Base-by-base conservation (phyloP, 129 eudicot genomes). In the Cynara cardunculus region DNA sequence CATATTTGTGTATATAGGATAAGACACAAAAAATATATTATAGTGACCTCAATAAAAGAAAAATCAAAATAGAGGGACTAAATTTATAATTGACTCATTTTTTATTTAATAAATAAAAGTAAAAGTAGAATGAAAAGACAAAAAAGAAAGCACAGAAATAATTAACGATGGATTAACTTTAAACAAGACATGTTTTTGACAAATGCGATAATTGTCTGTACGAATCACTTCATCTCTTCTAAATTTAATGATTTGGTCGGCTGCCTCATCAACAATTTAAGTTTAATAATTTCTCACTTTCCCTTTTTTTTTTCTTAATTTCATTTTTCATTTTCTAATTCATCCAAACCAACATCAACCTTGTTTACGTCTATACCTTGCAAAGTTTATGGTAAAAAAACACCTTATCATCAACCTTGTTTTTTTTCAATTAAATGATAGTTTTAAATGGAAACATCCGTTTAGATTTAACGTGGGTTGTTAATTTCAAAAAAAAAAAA, bases 241-340 rank as follows among this genome's bases (percentile, higher is more conserved):
- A 72, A 25, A 35, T n/a, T 25, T 14, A 34, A 80, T 64, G 21
- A 73, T 80, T 64, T 3, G 79, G 84, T 80, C 79, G 84, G 84
- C 22, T 25, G 6, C 9, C 22, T 34, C 11, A 73, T 24, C 77
- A 41, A 22, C 14, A 35, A 8, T 22, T 73, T 79, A 69, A 30
- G 22, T 41, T 25, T 46, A 49, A 6, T 16, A 62, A 64, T 25
- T 12, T 34, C 53, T 62, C 71, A 76, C 18, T 61, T 0, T 21
- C 10, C 21, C 44, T 25, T 77, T 64, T 39, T 13, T 9, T 11
- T 0, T 26, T 41, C n/a, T 12, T 69, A 78, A 6, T 67, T 25
- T 66, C 62, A 77, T 64, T 4, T 37, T 66, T 22, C 1, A 77
- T 14, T 62, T 35, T 37, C 25, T 5, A 32, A 59, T 7, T 21